Base-by-base conservation (phyloP, 495 filamentous ascomycete species). In the Penicillium herquei region DNA sequence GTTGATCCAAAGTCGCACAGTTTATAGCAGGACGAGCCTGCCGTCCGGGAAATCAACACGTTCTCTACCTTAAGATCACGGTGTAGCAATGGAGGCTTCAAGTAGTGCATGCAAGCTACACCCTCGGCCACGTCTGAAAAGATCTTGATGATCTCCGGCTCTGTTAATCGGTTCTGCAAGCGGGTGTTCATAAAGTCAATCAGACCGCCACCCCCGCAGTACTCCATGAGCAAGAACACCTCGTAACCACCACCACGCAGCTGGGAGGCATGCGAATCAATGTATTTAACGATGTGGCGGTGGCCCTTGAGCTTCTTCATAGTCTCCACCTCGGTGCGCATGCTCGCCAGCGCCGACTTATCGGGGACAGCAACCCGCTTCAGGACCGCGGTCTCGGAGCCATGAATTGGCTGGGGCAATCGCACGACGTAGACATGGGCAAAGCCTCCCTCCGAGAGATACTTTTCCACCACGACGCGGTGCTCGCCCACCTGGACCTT, bases 171-270 rank as follows among this genome's bases (percentile, higher is more conserved):
- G 69, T 98, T 90, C 72, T 98, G 94, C 58, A 98, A 75, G 33
- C 94, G 85, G 37, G 94, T 98, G 72, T 98, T 98, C 94, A 98
- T 98, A 73, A 98, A 98, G 75, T 98, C 94, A 69, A 98, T 98
- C 64, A 98, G 73, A 30, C 94, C 95, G 58, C 95, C 94, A 18
- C 87, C 87, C 56, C 73, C 71, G 62, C 82, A 87, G 72, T 87
- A 98, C 70, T 98, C 94, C 94, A 98, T 98, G 52, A 98, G 84
- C 62, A 98, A 70, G 74, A 98, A 98, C 41, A 98, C 94, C 72
- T 98, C 94, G 69, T 96, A 98, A 34, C 94, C 94, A 40, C 92
- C 91, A 35, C 89, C 92, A 57, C 89, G 86, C 55, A 97, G 78
- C 72, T 96, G 91, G 2, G 90, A 96, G 26, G 94, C 94, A 75